Percentiles rank a stretch among this genome's conserved stretches.
Evolutionary conservation across 257 asterid genomes (phyloP).

Genomic region (Petrea volubilis): DNA sequence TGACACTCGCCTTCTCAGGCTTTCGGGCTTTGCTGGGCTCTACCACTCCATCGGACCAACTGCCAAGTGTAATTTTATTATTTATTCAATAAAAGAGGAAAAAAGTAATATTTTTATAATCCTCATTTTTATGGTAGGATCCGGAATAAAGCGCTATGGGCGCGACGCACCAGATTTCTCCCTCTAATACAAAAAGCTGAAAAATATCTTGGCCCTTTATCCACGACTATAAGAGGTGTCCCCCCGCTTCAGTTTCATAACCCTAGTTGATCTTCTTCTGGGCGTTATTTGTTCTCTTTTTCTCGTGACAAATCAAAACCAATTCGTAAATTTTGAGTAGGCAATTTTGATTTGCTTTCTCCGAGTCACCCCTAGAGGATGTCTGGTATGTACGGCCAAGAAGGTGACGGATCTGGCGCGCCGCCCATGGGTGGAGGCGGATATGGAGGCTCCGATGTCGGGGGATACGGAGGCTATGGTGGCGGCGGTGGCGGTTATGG

Average conservation of each 20-base stretch:
- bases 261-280: constrained; percentile 33
- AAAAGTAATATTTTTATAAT: too few species aligned
- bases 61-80: too few species aligned
- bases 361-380: constrained; percentile 24
- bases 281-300: neutral
- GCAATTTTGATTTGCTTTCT: neutral
- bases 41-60: too few species aligned
- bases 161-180: constrained; percentile 20
- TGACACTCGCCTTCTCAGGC: too few species aligned
- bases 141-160: neutral
- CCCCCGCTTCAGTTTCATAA: constrained; percentile 5
- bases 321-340: constrained; percentile 6
- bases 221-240: constrained; percentile 12
- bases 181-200: neutral
- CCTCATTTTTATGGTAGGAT: neutral
- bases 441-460: constrained; percentile 54
- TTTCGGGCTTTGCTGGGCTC: too few species aligned
- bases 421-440: constrained; percentile 54
- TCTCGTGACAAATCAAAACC: neutral
- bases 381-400: constrained; percentile 69
- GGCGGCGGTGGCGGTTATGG: constrained; percentile 47
- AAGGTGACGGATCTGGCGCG: constrained; percentile 78
- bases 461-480: constrained; percentile 51
- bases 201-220: constrained; percentile 26
- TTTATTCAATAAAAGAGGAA: too few species aligned